A percentile compares a stretch with the other conserved stretches of the same genome.
Evolutionary conservation across 768 basidiomycete genomes (phyloP).

Genomic region (Pleurotus tuoliensis): DNA sequence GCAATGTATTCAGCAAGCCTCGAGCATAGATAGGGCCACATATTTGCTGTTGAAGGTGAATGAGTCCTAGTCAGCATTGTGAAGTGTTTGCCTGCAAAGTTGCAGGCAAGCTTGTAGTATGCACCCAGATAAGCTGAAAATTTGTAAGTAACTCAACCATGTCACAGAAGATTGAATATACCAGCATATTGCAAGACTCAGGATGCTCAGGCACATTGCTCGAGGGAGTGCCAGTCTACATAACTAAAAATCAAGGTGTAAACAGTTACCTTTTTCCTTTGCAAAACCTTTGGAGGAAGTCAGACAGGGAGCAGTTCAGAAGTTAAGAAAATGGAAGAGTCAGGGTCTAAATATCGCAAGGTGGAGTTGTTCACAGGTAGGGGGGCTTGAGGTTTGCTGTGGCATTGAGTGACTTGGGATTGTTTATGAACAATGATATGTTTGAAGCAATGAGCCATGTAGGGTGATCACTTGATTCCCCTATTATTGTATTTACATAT

Average conservation of each 20-base stretch:
- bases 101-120: conserved; percentile 35
- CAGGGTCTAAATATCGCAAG: conserved; percentile 34
- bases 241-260: conserved; percentile 54
- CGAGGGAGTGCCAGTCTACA: conserved; percentile 40
- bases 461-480: too few relatives aligned
- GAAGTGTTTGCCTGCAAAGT: conserved; percentile 50
- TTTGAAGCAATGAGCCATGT: too few relatives aligned
- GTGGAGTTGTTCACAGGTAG: too few relatives aligned
- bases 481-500: too few relatives aligned
- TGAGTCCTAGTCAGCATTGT: conserved; percentile 31
- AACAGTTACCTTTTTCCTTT: conserved; percentile 49
- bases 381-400: too few relatives aligned
- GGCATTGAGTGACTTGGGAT: too few relatives aligned
- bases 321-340: conserved; percentile 13
- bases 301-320: conserved; percentile 35
- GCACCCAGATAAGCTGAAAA: conserved; percentile 63
- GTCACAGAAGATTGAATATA: conserved; percentile 21
- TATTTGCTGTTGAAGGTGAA: conserved; percentile 47
- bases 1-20: conserved; percentile 40
- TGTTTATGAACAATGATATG: too few relatives aligned
- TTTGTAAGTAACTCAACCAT: conserved; percentile 4
- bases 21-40: conserved; percentile 67
- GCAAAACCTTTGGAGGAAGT: conserved; percentile 54
- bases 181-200: conserved; percentile 63
- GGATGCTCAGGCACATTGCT: conserved; percentile 48